phyloP scores from a whole-genome alignment of 2,329 filamentous ascomycete species.

The Apiospora kogelbergensis region DNA sequence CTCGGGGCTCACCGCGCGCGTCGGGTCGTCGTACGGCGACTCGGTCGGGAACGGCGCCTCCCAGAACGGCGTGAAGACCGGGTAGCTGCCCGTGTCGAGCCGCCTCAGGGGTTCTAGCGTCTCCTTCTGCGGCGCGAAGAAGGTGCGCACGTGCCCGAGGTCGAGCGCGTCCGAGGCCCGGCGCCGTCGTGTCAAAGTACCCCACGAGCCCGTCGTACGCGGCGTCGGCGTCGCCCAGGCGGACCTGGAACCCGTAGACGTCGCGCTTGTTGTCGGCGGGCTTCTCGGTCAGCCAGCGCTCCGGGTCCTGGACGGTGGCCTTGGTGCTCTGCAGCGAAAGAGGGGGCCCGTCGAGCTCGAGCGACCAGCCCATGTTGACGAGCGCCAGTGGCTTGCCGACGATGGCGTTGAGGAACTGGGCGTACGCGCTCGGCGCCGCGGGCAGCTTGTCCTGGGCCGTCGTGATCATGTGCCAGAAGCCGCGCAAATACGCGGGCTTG shows the following conservation, averaged over 20 bases:
- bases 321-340: constrained; percentile 19
- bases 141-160: constrained; percentile 27
- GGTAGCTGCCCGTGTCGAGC: constrained; percentile 22
- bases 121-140: constrained; percentile 19
- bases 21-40: no score
- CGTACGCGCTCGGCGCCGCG: constrained; percentile 35
- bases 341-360: constrained; percentile 33
- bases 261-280: neutral
- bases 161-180: constrained; percentile 21
- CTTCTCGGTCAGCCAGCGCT: neutral
- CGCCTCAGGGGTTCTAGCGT: constrained; percentile 13
- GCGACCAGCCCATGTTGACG: constrained; percentile 37
- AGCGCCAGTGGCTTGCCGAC: constrained; percentile 43
- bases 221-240: constrained; percentile 35
- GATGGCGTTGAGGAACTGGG: constrained; percentile 33
- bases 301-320: neutral
- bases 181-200: constrained; percentile 32
- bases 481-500: constrained; percentile 27
- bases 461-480: constrained; percentile 38
- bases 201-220: constrained; percentile 39
- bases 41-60: constrained; percentile 16
- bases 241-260: constrained; percentile 35
- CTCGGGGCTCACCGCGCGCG: neutral
- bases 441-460: constrained; percentile 24
- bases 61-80: constrained; percentile 26